phyloP scores from a whole-genome alignment of 225 moss, liverwort and hornwort genomes.

The Physcomitrellopsis africana region DNA sequence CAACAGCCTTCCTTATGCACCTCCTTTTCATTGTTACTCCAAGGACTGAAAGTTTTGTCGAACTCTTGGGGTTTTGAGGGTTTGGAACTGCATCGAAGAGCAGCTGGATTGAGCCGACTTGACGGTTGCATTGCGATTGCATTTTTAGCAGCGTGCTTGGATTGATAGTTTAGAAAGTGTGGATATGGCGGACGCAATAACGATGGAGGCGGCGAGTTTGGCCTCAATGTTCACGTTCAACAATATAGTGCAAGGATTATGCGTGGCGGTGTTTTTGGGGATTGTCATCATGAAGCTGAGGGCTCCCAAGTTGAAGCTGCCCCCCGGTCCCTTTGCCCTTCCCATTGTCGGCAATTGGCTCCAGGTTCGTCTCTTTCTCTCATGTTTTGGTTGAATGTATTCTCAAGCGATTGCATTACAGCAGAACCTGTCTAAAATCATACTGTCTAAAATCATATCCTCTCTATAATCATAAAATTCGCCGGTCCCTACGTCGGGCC shows the following conservation, averaged over 20 bases:
- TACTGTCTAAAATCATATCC: too few relatives aligned
- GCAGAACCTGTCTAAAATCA: too few relatives aligned
- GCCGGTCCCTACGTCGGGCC: too few relatives aligned
- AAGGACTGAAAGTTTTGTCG: too few relatives aligned
- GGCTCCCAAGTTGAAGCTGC: constrained; percentile 60
- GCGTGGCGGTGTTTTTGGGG: constrained; percentile 53
- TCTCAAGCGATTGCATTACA: neutral
- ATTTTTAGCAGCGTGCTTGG: neutral
- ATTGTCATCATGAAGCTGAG: constrained; percentile 44
- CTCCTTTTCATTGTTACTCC: too few relatives aligned
- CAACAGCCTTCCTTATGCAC: too few relatives aligned
- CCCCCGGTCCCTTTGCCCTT: constrained; percentile 60
- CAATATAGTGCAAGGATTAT: constrained; percentile 51
- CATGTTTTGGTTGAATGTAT: neutral
- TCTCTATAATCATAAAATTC: too few relatives aligned
- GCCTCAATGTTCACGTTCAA: constrained; percentile 37
- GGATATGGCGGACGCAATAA: constrained; percentile 31
- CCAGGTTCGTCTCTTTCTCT: constrained; percentile 42
- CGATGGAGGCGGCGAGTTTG: constrained; percentile 23
- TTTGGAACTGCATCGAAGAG: too few relatives aligned
- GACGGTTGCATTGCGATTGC: too few relatives aligned
- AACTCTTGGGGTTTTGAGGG: too few relatives aligned
- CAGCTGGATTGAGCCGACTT: neutral
- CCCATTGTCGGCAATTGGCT: constrained; percentile 71
- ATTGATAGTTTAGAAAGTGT: neutral